Percentiles rank a stretch among this genome's conserved stretches.
Conservation (phyloP, 257 asterid genomes). For the Henckelia pumila region DNA sequence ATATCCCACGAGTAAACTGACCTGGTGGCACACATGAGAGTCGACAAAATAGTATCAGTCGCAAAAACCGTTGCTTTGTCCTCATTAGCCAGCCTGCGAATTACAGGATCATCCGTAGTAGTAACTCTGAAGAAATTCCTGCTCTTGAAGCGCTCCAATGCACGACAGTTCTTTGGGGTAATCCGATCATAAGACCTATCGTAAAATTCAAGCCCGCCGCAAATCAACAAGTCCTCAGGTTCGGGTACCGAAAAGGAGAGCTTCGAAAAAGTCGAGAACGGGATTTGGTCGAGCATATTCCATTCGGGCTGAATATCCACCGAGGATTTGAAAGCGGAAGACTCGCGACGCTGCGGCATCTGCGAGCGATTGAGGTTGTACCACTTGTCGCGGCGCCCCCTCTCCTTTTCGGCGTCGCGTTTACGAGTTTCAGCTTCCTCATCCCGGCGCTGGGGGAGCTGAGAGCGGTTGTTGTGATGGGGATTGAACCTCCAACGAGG, state of each 20-base stretch:
- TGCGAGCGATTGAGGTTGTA: constrained; percentile 65
- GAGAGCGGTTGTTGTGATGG: constrained; percentile 58
- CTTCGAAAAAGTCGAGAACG: constrained; percentile 88
- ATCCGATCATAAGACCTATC: constrained; percentile 81
- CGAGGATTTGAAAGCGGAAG: constrained; percentile 76
- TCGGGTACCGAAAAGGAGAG: constrained; percentile 75
- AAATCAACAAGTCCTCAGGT: constrained; percentile 80
- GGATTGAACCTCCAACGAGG: constrained; percentile 83
- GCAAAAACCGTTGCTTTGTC: constrained; percentile 98
- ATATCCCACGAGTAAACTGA: constrained; percentile 97
- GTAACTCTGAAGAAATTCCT: constrained; percentile 92
- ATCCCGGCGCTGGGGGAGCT: constrained; percentile 94
- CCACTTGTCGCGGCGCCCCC: constrained; percentile 72
- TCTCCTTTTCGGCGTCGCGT: constrained; percentile 92
- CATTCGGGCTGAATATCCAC: constrained; percentile 99
- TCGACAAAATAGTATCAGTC: constrained; percentile 72
- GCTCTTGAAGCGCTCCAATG: constrained; percentile 81
- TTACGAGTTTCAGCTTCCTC: constrained; percentile 85
- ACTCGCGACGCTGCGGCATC: constrained; percentile 75
- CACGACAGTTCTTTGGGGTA: constrained; percentile 70
- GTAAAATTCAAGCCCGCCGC: constrained; percentile 86
- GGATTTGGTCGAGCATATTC: constrained; percentile 98
- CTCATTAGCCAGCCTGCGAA: constrained; percentile 89
- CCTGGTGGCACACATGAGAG: constrained; percentile 90
- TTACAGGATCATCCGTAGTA: constrained; percentile 94